Base-by-base conservation (phyloP, 106 monocot species). In the Xerophyta viscosa region DNA sequence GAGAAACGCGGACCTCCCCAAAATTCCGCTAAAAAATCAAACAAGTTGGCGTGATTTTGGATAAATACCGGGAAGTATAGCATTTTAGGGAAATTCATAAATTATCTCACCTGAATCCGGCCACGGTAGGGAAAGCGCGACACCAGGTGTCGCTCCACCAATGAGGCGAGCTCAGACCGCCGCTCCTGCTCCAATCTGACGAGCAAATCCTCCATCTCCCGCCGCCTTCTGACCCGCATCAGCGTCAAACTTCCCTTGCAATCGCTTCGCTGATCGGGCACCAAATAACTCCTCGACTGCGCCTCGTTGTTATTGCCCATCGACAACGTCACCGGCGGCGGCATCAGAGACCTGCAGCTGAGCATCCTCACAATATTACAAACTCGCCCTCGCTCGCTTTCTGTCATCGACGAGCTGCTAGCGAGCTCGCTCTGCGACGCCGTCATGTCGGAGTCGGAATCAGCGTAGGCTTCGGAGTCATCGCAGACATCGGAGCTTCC, bases 41-140 rank as follows among this genome's bases (percentile, higher is more conserved):
- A n/a, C n/a, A n/a, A n/a, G n/a, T n/a, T n/a, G n/a, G n/a, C n/a
- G n/a, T n/a, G n/a, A n/a, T n/a, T n/a, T n/a, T n/a, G n/a, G n/a
- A n/a, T n/a, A n/a, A n/a, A n/a, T n/a, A n/a, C n/a, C n/a, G n/a
- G n/a, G n/a, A n/a, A n/a, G n/a, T n/a, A n/a, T n/a, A n/a, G n/a
- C n/a, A n/a, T n/a, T n/a, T n/a, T n/a, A n/a, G n/a, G n/a, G n/a
- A 21, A 20, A 27, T 44, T 22, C 3, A 50, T 50, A 6, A 23
- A 25, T 24, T 12, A 50, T 21, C 24, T 78, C 28, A 92, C 92
- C 79, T 92, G 83, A 68, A 92, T 70, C 20, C 83, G 58, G 11
- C 83, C 77, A 11, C 83, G 66, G 29, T 83, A 62, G 0, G 76
- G 21, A 59, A 87, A 92, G 4, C 60, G 70, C 0, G 92, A 92